Base-by-base conservation (phyloP, 176 grass and related monocot genomes). In the Areca catechu region DNA sequence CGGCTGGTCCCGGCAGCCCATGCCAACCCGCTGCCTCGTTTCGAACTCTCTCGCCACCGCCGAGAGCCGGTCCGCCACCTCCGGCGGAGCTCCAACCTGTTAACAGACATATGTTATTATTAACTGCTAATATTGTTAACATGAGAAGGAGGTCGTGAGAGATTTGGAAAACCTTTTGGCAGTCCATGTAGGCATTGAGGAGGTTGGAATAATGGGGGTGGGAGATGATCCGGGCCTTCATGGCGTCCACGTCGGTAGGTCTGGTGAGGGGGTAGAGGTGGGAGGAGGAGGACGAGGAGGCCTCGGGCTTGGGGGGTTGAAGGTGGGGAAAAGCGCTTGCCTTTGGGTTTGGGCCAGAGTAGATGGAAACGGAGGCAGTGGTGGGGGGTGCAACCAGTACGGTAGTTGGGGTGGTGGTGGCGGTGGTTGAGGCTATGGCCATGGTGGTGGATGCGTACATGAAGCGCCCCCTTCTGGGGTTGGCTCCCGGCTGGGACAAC, bases 41-140 rank as follows among this genome's bases (percentile, higher is more conserved):
- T 62, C 80, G 9, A 29, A 2, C 57, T 65, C 70, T 48, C 21
- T 15, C 5, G 58, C 74, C 15, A 64, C 69, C 47, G 74, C 74
- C 0, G 48, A 16, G 37, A 83, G 71, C 74, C 62, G 51, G 55
- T 68, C 63, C 0, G 63, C 63, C 47, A 50, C 59, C 2, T 58
- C 69, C 22, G 74, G 58, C 0, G 74, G 58, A 51, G 50, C 76
- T 24, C 63, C 74, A 3, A 83, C 58, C 80, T 83, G 53, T 20
- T 7, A 0, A n/a, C 19, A 30, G 50, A 48, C 20, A 49, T 19
- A 22, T 14, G 9, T 43, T 43, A 43, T 43, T 12, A 12, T 43
- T 43, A 43, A 12, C 34, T 43, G 34, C 34, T 14, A 14, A 3
- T 14, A 37, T 14, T 18, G 48, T 7, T 7, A 28, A 50, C 29